Evolutionary conservation across 116 monocot genomes (phyloP).

Genomic region (Zostera marina): DNA sequence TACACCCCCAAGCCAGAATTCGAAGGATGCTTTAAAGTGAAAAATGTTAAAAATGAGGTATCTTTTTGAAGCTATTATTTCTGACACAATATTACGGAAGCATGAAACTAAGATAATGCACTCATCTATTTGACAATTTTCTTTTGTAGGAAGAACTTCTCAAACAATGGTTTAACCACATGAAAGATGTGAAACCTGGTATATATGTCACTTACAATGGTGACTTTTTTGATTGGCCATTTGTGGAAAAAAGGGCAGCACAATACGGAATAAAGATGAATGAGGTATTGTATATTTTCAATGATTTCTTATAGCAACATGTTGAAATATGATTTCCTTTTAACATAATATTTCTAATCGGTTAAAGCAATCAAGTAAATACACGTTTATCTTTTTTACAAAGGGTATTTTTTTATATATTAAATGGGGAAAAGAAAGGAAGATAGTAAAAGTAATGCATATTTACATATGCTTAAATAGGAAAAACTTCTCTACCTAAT

Average conservation of each 20-base stretch:
- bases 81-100: no score
- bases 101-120: background rate
- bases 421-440: no score
- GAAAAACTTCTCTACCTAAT: no score
- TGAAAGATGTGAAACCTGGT: slow-evolving; percentile 90
- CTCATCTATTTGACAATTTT: background rate
- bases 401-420: background rate
- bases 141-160: slow-evolving; percentile 62
- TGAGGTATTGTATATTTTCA: slow-evolving; percentile 30
- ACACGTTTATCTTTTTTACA: background rate
- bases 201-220: slow-evolving; percentile 99
- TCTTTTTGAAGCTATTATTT: background rate
- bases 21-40: slow-evolving; percentile 85
- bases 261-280: slow-evolving; percentile 86
- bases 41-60: slow-evolving; percentile 92
- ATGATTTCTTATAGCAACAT: background rate
- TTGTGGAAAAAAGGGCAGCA: slow-evolving; percentile 88
- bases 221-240: slow-evolving; percentile 99
- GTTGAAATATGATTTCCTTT: background rate
- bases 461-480: no score
- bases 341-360: background rate
- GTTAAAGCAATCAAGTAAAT: background rate
- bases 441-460: no score
- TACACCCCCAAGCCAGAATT: slow-evolving; percentile 98
- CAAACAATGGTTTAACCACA: slow-evolving; percentile 78